A percentile compares a stretch with the other conserved stretches of the same genome.
Conservation (phyloP, 2,329 filamentous ascomycete genomes). For the Magnaporthales sp. region DNA sequence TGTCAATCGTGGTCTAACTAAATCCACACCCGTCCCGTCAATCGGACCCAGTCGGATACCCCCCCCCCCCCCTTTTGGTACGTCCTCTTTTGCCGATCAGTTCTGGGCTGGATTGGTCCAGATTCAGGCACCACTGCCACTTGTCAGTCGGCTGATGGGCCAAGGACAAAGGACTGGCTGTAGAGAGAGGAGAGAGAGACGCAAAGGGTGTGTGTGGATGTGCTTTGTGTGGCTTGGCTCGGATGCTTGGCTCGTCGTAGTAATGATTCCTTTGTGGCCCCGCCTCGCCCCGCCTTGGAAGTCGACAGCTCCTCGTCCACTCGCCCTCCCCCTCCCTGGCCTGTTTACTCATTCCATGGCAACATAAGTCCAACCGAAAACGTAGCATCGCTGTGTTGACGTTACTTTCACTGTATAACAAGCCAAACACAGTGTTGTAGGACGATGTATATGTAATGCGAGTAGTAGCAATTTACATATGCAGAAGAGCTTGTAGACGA, state of each 20-base stretch:
- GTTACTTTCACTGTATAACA: not conserved
- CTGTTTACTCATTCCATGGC: no score
- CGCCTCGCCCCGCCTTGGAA: not conserved
- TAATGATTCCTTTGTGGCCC: not conserved
- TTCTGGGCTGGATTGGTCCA: conserved; percentile 2
- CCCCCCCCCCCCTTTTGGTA: not conserved
- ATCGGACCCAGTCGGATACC: not conserved
- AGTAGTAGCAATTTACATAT: not conserved
- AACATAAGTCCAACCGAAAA: not conserved
- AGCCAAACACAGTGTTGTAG: not conserved
- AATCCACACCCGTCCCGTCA: not conserved
- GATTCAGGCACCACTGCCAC: conserved; percentile 2
- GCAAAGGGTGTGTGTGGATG: not conserved
- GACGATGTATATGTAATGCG: not conserved
- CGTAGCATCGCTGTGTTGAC: not conserved
- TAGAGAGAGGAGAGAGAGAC: not conserved
- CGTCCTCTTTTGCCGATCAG: not conserved
- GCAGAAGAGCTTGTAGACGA: not conserved
- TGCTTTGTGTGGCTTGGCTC: not conserved
- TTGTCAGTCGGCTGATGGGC: conserved; percentile 4
- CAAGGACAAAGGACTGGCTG: not conserved
- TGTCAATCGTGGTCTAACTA: not conserved
- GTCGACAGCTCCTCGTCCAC: not conserved
- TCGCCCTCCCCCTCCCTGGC: not conserved
- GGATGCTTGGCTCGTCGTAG: not conserved